Evolutionary conservation across 1,284 basidiomycete species (phyloP).

Genomic region (Fomitopsis betulina): DNA sequence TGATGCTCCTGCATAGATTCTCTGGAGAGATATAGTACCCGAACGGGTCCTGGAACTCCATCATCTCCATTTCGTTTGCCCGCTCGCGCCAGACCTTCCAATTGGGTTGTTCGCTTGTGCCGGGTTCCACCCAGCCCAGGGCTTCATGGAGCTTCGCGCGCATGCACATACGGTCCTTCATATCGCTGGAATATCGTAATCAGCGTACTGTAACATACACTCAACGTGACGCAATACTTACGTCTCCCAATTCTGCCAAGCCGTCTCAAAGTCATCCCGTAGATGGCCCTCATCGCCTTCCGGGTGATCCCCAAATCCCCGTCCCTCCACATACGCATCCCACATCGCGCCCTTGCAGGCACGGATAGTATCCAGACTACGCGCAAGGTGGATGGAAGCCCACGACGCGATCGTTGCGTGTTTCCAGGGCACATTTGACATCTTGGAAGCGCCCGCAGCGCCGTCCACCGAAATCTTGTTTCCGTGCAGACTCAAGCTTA

Average conservation of each 20-base stretch:
- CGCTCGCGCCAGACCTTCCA: constrained; percentile 49
- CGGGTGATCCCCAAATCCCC: constrained; percentile 19
- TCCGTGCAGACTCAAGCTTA: constrained; percentile 11
- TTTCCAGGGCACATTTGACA: constrained; percentile 9
- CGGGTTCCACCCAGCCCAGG: constrained; percentile 50
- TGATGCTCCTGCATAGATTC: constrained; percentile 40
- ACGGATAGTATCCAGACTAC: constrained; percentile 46
- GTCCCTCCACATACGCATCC: constrained; percentile 52
- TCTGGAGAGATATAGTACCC: constrained; percentile 13
- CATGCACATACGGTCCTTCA: constrained; percentile 67
- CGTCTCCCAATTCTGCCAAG: constrained; percentile 69
- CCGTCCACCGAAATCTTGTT: constrained; percentile 10
- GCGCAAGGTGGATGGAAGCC: constrained; percentile 59
- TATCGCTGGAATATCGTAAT: constrained; percentile 45
- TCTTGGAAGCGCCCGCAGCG: constrained; percentile 6
- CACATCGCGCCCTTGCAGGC: constrained; percentile 70
- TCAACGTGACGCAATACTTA: constrained; percentile 27
- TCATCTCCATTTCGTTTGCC: constrained; percentile 10
- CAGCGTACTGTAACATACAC: not conserved
- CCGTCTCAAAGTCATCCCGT: constrained; percentile 58
- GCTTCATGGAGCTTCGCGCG: constrained; percentile 42
- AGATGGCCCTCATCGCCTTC: constrained; percentile 22
- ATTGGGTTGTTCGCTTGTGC: constrained; percentile 40
- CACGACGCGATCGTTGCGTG: constrained; percentile 31
- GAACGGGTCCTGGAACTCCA: constrained; percentile 5